Base-by-base conservation (phyloP, 2,329 filamentous ascomycete species). In the Amesomyces nigricolor region DNA sequence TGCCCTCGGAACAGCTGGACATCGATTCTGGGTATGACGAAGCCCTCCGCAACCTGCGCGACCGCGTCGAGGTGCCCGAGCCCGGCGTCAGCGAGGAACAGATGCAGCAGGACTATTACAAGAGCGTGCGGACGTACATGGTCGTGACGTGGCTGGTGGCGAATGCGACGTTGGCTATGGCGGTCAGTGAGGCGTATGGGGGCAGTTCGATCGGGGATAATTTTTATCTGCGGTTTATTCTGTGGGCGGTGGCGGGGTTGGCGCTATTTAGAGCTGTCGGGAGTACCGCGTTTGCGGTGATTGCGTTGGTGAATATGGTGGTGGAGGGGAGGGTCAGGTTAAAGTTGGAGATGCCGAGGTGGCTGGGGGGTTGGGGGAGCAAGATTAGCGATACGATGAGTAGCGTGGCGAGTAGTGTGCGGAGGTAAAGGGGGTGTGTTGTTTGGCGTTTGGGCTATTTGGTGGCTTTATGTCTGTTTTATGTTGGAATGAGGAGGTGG, bases 1-100 rank as follows among this genome's bases (percentile, higher is more conserved):
- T 99, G 91, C 94, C 95, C 0, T 89, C 85, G 2, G 95, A 99
- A 70, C 94, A 99, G 74, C 85, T 99, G 35, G 94, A 99, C 70
- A 99, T 99, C 69, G 94, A 99, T 73, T 91, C 86, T 29, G 94
- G 92, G 22, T 99, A 99, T 72, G 94, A 99, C 68, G 92, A 96
- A 70, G 94, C 94, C 0, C 83, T 99, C 26, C 89, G 94, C 60
- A 99, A 99, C 70, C 86, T 99, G 5, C 88, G 94, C 50, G 94
- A 99, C 68, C 82, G 94, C 44, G 79, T 99, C 64, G 91, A 95
- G 69, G 92, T 97, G 0, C 77, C 87, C 10, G 69, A 72, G 11
- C 70, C 80, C 0, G 71, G 76, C 0, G 64, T 83, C 14, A 85
- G 81, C 43, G 92, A 96, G 64, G 77, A 82, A 0, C 94, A 97